These are phyloP conservation scores for Xylaria sp. DNA, from an alignment of 2,329 filamentous ascomycete species.

Conservation along the genomic window DNA sequence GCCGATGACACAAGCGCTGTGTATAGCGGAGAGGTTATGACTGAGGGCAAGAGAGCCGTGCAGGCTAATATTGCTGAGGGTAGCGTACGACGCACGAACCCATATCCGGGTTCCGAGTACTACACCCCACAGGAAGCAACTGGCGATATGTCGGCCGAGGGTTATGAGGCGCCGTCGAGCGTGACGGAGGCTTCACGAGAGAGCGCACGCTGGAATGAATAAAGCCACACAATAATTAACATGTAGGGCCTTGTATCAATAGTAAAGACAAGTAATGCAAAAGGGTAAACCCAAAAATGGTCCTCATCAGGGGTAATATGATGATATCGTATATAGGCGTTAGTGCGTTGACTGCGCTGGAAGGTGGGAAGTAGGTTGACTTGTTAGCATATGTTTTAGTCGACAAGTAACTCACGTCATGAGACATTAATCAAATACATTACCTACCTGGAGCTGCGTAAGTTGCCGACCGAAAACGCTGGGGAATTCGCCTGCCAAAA, in stretches of 20 bases:
- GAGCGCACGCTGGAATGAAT: slow-evolving; percentile 41
- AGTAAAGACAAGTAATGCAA: not conserved
- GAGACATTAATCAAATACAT: too few species aligned
- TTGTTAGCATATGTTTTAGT: too few species aligned
- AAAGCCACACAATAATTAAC: not conserved
- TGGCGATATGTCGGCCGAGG: slow-evolving; percentile 57
- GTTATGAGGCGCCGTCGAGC: slow-evolving; percentile 55
- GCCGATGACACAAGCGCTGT: slow-evolving; percentile 52
- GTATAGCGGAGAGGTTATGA: slow-evolving; percentile 47
- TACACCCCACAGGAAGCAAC: slow-evolving; percentile 56
- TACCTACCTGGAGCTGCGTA: too few species aligned
- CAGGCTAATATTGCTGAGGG: slow-evolving; percentile 54
- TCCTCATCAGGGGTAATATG: not conserved
- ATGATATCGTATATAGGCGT: not conserved
- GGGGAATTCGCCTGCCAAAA: too few species aligned
- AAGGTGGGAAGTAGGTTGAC: too few species aligned
- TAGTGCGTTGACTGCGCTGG: too few species aligned
- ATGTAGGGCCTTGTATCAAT: slow-evolving; percentile 7
- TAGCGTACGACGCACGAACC: slow-evolving; percentile 52
- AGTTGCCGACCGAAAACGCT: too few species aligned
- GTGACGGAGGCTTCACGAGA: slow-evolving; percentile 53
- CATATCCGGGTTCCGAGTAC: slow-evolving; percentile 57
- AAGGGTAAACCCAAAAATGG: not conserved
- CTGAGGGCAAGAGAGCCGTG: slow-evolving; percentile 54
- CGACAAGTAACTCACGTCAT: too few species aligned